A percentile compares a stretch with the other conserved stretches of the same genome.
Evolutionary conservation across 495 filamentous ascomycete species (phyloP).

Genomic region (Corynascus novoguineensis): DNA sequence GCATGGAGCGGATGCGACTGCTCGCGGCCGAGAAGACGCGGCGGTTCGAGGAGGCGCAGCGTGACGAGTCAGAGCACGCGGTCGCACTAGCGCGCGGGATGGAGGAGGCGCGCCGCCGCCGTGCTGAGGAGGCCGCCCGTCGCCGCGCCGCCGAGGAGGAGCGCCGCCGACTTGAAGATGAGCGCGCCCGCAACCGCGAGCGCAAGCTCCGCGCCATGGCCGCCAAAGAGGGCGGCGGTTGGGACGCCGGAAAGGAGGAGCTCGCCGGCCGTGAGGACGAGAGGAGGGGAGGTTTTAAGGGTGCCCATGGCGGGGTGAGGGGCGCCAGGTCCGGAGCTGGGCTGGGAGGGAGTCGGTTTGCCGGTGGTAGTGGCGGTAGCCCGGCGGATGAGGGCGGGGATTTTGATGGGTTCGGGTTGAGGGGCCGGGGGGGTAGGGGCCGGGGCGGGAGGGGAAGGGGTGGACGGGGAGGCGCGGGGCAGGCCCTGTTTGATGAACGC

Average conservation of each 20-base stretch:
- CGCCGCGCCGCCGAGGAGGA: slow-evolving; percentile 38
- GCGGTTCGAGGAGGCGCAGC: slow-evolving; percentile 46
- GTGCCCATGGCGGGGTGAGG: slow-evolving; percentile 40
- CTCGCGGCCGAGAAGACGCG: slow-evolving; percentile 43
- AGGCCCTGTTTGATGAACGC: slow-evolving; percentile 18
- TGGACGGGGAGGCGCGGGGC: slow-evolving; percentile 17
- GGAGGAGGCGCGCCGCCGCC: slow-evolving; percentile 45
- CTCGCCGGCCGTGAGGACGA: slow-evolving; percentile 31
- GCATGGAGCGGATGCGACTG: slow-evolving; percentile 48
- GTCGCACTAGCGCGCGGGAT: slow-evolving; percentile 46
- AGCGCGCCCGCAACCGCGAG: slow-evolving; percentile 44
- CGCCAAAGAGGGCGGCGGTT: slow-evolving; percentile 37
- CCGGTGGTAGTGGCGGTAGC: slow-evolving; percentile 6
- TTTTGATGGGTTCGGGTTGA: slow-evolving; percentile 24
- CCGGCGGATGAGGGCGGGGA: slow-evolving; percentile 21
- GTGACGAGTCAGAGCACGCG: slow-evolving; percentile 47
- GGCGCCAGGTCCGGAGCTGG: slow-evolving; percentile 25
- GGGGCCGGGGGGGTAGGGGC: slow-evolving; percentile 28
- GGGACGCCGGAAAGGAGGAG: slow-evolving; percentile 43
- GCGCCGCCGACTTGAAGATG: slow-evolving; percentile 43
- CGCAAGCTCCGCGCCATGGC: slow-evolving; percentile 45
- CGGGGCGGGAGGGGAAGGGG: slow-evolving; percentile 20
- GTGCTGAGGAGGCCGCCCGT: slow-evolving; percentile 38
- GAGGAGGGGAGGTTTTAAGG: slow-evolving; percentile 30
- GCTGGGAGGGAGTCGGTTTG: slow-evolving; percentile 33